A percentile compares a stretch with the other conserved stretches of the same genome.
Conservation (phyloP, 805 yeast species). For the Metschnikowia sp. region DNA sequence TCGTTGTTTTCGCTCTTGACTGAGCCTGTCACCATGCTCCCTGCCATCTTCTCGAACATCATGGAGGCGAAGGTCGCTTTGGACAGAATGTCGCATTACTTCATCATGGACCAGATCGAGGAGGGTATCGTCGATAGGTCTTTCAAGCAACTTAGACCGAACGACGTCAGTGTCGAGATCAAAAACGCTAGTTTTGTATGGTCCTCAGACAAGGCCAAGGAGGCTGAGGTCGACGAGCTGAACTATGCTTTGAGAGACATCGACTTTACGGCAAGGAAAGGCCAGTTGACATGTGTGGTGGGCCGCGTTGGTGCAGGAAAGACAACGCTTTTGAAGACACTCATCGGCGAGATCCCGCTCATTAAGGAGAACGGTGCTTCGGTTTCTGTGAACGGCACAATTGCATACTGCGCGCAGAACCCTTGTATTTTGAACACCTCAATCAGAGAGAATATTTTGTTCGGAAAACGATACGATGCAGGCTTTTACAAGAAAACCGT, state of each 20-base stretch:
- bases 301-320: constrained; percentile 72
- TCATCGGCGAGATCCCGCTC: constrained; percentile 48
- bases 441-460: constrained; percentile 48
- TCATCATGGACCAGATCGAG: constrained; percentile 33
- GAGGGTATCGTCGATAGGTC: constrained; percentile 22
- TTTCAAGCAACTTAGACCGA: constrained; percentile 15
- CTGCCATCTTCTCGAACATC: constrained; percentile 26
- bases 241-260: constrained; percentile 45
- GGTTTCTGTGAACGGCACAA: constrained; percentile 32
- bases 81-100: constrained; percentile 31
- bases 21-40: constrained; percentile 34
- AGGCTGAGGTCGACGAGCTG: constrained; percentile 37
- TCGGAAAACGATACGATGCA: constrained; percentile 46
- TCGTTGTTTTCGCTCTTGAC: constrained; percentile 35
- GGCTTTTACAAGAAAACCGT: constrained; percentile 41
- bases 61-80: constrained; percentile 33
- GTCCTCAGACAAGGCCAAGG: constrained; percentile 26
- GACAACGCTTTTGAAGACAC: constrained; percentile 51
- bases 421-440: constrained; percentile 54
- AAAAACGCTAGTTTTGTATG: constrained; percentile 54
- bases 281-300: constrained; percentile 55
- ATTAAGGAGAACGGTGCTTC: constrained; percentile 7
- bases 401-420: constrained; percentile 62
- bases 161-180: constrained; percentile 36
- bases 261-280: constrained; percentile 48